Evolutionary conservation across 768 basidiomycete genomes (phyloP), one percentile per base, ranked within the genome.

Genomic region (Mycena metata): DNA sequence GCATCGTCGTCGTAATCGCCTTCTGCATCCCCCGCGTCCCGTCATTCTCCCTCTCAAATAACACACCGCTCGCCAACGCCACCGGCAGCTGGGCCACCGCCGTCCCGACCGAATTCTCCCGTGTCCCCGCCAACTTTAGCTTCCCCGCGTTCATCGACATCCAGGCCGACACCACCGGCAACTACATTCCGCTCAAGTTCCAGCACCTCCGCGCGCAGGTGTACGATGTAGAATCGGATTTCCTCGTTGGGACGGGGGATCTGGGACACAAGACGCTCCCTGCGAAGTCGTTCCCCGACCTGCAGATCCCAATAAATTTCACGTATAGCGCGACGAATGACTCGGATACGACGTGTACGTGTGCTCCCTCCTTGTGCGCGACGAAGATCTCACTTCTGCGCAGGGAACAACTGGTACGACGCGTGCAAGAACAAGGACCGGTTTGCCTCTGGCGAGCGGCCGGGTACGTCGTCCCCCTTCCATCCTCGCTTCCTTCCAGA

Each of bases 11-110:
- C 68, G 79, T 91, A 10, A 83, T 97, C 19, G 95, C 85, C 36
- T 89, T 98, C 77, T 89, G 89, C 19, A 86, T 98, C 59, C 96
- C 96, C 10, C 89, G 96, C 58, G 93, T 94, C 5, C 96, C 96
- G 0, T 76, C 77, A 39, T 90, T 96, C 72, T 79, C 84, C 4
- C 89, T 96, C 76, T 89, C 90, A 73, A 79, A 79, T 17, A 70
- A 77, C 12, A 77, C 79, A 7, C 94, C 95, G 1, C 85, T 96
- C 54, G 74, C 76, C 15, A 77, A 80, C n/a, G 91, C 91, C 12
- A 86, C 89, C 0, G 88, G 88, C 24, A 72, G 67, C 41, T 94
- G 86, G 82, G 86, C 87, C 55, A 72, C 81, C 21, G 84, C 86
- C 8, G 81, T 93, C 50, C 85, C 88, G 2, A 84, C 84, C 1